Evolutionary conservation across 306 rosid genomes (phyloP).

Genomic region (Castanea mollissima): DNA sequence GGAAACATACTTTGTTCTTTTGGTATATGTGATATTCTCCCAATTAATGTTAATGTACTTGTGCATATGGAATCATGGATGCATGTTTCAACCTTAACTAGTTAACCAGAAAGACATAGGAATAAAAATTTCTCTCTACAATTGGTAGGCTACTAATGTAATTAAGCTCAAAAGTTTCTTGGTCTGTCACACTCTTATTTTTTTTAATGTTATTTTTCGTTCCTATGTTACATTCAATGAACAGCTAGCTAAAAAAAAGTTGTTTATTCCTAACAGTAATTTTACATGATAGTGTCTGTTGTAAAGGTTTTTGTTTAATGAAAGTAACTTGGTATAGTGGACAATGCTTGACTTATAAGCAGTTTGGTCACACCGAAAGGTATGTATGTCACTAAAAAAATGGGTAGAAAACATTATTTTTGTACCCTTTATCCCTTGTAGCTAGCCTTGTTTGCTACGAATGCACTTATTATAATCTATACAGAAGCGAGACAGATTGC

Average conservation of each 20-base stretch:
- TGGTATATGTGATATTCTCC: no score
- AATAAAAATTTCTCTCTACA: no score
- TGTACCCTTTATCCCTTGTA: not conserved
- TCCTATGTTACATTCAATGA: not conserved
- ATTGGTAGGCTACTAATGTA: no score
- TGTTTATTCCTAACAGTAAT: not conserved
- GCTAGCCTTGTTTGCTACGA: not conserved
- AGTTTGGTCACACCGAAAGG: not conserved
- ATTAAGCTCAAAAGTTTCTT: no score
- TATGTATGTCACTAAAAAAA: not conserved
- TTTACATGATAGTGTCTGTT: not conserved
- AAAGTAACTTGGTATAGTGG: not conserved
- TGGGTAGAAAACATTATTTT: not conserved
- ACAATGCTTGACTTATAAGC: constrained; percentile 1
- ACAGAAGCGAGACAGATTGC: no score
- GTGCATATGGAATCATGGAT: no score
- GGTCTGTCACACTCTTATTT: no score
- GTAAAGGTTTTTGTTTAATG: not conserved
- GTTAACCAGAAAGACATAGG: no score
- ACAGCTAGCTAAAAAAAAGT: not conserved
- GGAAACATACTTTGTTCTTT: no score
- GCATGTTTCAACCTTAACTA: no score
- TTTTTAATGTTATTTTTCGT: no score
- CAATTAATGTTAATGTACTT: no score
- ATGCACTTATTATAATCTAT: not conserved